Conservation (phyloP, 2,329 filamentous ascomycete genomes). For the Talaromyces sp. region DNA sequence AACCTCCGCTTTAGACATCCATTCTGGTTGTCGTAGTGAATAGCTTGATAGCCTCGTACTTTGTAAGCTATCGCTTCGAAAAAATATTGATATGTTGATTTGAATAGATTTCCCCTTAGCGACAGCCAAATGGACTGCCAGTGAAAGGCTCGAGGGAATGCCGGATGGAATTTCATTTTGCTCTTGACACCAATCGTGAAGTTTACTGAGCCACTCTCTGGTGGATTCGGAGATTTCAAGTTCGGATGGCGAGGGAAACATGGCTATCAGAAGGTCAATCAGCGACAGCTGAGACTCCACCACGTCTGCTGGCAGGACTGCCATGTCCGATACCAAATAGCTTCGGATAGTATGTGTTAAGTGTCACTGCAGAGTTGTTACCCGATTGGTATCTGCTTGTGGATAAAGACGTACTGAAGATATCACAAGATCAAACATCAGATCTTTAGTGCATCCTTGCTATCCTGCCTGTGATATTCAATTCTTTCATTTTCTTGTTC, state of each 20-base stretch:
- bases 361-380: background rate
- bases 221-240: constrained; percentile 43
- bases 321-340: background rate
- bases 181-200: background rate
- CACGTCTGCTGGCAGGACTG: constrained; percentile 40
- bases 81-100: background rate
- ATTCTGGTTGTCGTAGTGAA: constrained; percentile 48
- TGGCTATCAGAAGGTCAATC: constrained; percentile 52
- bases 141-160: background rate
- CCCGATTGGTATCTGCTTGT: background rate
- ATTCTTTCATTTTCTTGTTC: background rate
- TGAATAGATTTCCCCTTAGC: background rate
- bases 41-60: background rate
- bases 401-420: background rate
- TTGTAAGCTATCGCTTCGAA: background rate
- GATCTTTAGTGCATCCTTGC: background rate
- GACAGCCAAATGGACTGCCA: background rate
- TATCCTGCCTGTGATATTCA: no score
- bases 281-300: constrained; percentile 49
- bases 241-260: constrained; percentile 46
- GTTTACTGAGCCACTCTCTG: background rate
- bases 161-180: background rate
- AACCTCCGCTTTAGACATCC: constrained; percentile 52
- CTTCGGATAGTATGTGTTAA: background rate
- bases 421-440: background rate